Base-by-base conservation (phyloP, 495 filamentous ascomycete species). In the Hypoxylon fragiforme region DNA sequence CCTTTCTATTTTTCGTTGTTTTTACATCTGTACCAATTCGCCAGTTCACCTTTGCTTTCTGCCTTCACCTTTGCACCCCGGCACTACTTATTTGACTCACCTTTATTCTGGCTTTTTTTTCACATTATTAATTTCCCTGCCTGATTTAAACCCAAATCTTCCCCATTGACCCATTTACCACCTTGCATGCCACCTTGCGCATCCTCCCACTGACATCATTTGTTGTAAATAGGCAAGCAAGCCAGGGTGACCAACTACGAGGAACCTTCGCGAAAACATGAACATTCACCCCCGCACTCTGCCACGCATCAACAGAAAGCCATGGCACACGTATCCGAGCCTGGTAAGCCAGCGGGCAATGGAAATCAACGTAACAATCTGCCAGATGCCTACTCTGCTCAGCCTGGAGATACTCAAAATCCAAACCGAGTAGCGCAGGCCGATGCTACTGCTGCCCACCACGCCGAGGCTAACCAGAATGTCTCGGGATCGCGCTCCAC, bases 191-290 rank as follows among this genome's bases (percentile, higher is more conserved):
- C 22, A 34, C 30, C 61, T 13, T 50, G 43, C 34, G 24, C 58
- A 53, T 44, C 37, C n/a, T 47, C 37, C 50, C 54, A 60, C 69
- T 74, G 60, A 74, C 66, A 52, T 64, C 44, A 39, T 44, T 44
- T 38, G 30, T 44, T 45, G 34, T 32, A 44, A 51, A 67, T 50
- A 81, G 78, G 81, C 54, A 97, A 97, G 76, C 91, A 96, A 77
- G 92, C 91, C 52, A 88, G 90, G 46, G 77, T 79, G 43, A 81
- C 80, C 54, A 82, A 86, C 78, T 73, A 70, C 75, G 80, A 77
- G 62, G 79, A 72, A 63, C 71, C 65, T 68, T 65, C 65, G 51
- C 75, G 71, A 57, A 80, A 67, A 70, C 67, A 76, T 43, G 74
- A 88, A 44, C 69, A 82, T 52, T 80, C 84, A 65, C 78, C 85